These are phyloP conservation scores for Skeletonema tropicum DNA, from an alignment of 108 stramenopile genomes.

Conservation along the genomic window DNA sequence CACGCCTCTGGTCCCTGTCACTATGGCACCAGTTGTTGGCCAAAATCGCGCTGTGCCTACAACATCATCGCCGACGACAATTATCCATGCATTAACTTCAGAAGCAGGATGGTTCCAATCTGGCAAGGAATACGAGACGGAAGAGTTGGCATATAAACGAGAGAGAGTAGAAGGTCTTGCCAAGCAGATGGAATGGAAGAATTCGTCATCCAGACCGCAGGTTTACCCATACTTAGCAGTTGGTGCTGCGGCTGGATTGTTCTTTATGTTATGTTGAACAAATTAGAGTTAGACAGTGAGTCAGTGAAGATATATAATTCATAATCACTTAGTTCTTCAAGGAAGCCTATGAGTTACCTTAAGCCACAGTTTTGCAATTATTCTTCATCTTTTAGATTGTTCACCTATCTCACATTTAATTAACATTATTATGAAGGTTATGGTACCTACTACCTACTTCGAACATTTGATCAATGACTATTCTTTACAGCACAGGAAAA, in stretches of 20 bases:
- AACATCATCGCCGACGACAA: conserved; percentile 13
- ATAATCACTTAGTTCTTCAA: background rate
- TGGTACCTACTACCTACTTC: too few relatives aligned
- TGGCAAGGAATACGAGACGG: conserved; percentile 11
- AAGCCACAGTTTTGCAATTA: too few relatives aligned
- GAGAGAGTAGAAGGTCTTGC: conserved; percentile 21
- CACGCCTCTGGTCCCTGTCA: background rate
- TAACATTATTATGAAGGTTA: too few relatives aligned
- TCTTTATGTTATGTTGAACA: background rate
- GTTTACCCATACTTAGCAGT: background rate
- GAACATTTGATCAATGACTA: background rate
- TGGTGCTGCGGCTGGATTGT: background rate
- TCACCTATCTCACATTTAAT: too few relatives aligned
- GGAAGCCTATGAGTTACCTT: too few relatives aligned
- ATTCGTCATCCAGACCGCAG: background rate
- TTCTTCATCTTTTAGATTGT: background rate
- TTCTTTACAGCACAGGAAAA: conserved; percentile 20
- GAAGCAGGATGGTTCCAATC: conserved; percentile 27
- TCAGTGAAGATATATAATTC: background rate
- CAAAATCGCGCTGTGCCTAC: background rate
- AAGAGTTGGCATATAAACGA: conserved; percentile 20
- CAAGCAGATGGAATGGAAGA: conserved; percentile 15
- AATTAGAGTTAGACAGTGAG: background rate
- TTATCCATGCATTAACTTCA: conserved; percentile 19
- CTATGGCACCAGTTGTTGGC: conserved; percentile 2